Evolutionary conservation across 2,329 filamentous ascomycete genomes (phyloP), one percentile per base, ranked within the genome.

Genomic region (Immersiporthe knoxdaviesiana): DNA sequence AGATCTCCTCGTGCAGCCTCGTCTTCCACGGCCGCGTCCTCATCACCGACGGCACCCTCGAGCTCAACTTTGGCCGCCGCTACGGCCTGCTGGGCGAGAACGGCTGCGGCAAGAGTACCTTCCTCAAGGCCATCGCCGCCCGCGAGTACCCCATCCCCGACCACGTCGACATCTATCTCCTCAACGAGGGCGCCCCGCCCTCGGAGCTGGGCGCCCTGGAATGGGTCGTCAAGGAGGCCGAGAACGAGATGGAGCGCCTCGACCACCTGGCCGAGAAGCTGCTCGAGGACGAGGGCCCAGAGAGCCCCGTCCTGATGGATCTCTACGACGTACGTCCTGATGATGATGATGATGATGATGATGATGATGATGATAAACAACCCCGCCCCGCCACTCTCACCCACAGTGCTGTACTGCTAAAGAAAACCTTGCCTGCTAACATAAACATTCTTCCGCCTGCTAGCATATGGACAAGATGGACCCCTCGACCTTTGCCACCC

Each of bases 391-490:
- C 54, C 12, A 16, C 44, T 58, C 37, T 58, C 35, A 10, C 37
- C 7, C 65, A 47, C n/a, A 24, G 18, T 35, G 16, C n/a, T 41
- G 21, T 2, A 44, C n/a, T 44, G 10, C 37, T 39, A 10, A 12
- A 12, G 37, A 24, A 2, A 2, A 24, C n/a, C 10, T 37, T 62
- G 70, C 16, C 77, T 66, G 77, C 75, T 71, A 60, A 68, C 66
- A 32, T 71, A 41, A 54, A 4, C n/a, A 14, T 3, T 60, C 7
- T 63, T 27, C 32, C 37, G 24, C 24, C 39, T n/a, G 10, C 27
- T 74, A 97, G 93, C 94, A 96, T 81, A 97, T 98, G 88, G 96
- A 99, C 84, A 91, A 90, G 82, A 97, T 99, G 95, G 97, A 99
- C 77, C 96, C 96, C 62, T 97, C 94, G 50, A 99, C 97, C 65